Percentiles rank a stretch among this genome's conserved stretches.
Evolutionary conservation across 495 filamentous ascomycete genomes (phyloP).

Genomic region (Aspergillus wentii): DNA sequence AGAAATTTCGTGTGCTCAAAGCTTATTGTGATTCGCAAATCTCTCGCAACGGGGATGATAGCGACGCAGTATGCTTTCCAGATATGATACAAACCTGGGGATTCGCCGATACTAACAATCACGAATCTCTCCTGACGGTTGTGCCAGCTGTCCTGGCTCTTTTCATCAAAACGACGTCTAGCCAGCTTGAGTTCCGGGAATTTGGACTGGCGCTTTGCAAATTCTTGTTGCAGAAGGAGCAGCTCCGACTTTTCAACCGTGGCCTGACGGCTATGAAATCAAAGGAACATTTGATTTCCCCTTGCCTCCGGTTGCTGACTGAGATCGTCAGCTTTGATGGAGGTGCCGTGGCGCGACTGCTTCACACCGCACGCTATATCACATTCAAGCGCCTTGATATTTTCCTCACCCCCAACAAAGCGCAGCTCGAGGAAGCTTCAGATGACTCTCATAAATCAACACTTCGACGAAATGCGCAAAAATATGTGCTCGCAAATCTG

Average conservation of each 20-base stretch:
- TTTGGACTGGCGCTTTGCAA: slow-evolving; percentile 69
- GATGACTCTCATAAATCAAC: slow-evolving; percentile 59
- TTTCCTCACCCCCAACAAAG: slow-evolving; percentile 42
- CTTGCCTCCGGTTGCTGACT: slow-evolving; percentile 71
- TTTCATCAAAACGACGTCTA: slow-evolving; percentile 68
- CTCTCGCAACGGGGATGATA: slow-evolving; percentile 46
- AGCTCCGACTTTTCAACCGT: slow-evolving; percentile 65
- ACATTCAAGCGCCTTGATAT: slow-evolving; percentile 68
- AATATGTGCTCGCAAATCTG: slow-evolving; percentile 69
- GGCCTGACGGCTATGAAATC: slow-evolving; percentile 66
- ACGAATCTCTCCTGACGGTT: slow-evolving; percentile 68
- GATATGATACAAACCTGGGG: slow-evolving; percentile 78
- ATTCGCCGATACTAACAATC: slow-evolving; percentile 64
- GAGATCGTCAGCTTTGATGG: slow-evolving; percentile 79
- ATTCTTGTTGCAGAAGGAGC: slow-evolving; percentile 65
- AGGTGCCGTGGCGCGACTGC: slow-evolving; percentile 62
- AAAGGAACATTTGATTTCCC: slow-evolving; percentile 82
- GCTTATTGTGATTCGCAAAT: slow-evolving; percentile 68
- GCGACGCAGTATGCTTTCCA: slow-evolving; percentile 55
- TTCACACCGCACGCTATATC: slow-evolving; percentile 64
- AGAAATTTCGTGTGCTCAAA: slow-evolving; percentile 58
- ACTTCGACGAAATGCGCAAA: slow-evolving; percentile 68
- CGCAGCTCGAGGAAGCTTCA: slow-evolving; percentile 41
- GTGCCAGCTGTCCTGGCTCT: slow-evolving; percentile 72
- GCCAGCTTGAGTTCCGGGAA: slow-evolving; percentile 61